Percentiles rank a stretch among this genome's conserved stretches.
Conservation (phyloP, 2,329 filamentous ascomycete species). For the Aaosphaeria pasadenensis region DNA sequence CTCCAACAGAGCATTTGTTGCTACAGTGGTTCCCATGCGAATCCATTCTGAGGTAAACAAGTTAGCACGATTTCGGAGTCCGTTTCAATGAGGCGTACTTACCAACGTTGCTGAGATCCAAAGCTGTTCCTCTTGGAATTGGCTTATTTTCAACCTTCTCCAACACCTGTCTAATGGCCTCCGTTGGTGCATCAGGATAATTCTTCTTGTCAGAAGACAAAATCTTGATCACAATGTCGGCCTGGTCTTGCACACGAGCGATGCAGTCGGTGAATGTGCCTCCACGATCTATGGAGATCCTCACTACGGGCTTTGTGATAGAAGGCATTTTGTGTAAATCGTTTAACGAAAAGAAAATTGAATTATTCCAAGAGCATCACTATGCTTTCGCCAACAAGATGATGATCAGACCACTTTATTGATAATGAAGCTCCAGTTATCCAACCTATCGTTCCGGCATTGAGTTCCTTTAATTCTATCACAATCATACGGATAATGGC, state of each 20-base stretch:
- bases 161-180: neutral
- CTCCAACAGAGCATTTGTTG: slow-evolving; percentile 29
- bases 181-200: neutral
- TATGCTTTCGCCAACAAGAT: neutral
- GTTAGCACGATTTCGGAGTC: neutral
- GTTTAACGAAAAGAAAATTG: neutral
- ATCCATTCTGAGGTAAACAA: slow-evolving; percentile 4
- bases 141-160: neutral
- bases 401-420: neutral
- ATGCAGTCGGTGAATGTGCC: neutral
- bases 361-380: neutral
- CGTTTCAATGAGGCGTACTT: neutral
- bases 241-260: neutral
- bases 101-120: neutral
- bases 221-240: neutral
- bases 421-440: neutral
- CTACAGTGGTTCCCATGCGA: slow-evolving; percentile 29
- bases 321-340: neutral
- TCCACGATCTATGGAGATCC: neutral
- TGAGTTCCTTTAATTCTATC: too few species aligned
- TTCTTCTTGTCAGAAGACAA: neutral
- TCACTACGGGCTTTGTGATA: neutral
- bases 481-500: too few species aligned
- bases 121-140: neutral
- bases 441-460: neutral